Evolutionary conservation across 2,329 filamentous ascomycete species (phyloP), one percentile per base, ranked within the genome.

Genomic region (Cercospora janseana): DNA sequence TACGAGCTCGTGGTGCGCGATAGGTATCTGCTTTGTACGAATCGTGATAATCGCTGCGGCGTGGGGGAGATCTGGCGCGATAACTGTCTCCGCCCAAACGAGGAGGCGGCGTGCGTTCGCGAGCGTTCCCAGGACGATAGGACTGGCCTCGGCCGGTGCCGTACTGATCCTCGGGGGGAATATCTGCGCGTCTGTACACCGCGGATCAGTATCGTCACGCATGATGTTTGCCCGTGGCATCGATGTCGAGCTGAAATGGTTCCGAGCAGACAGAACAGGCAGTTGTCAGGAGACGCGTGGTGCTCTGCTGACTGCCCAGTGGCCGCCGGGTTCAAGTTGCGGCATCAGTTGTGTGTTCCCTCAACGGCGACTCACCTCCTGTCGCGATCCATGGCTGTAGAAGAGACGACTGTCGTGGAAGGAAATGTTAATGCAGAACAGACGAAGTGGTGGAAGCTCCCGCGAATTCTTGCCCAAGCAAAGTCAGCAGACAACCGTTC

Each of bases 61-160:
- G 68, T 15, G 73, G 70, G 31, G 78, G 79, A 23, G 79, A 79
- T 56, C 75, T 70, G 46, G 63, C 72, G 65, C 75, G 70, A 59
- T 75, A 69, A 57, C 52, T 61, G 48, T 68, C 67, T 34, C 37
- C 47, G 32, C 58, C 45, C 8, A 54, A 45, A 31, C 59, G 58
- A 32, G 58, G 56, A 20, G 62, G 58, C 20, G 65, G 65, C 7
- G 61, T 59, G 37, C 62, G 65, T 48, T 63, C 63, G 45, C 64
- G 62, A 24, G 54, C 59, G 31, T 60, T 63, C 35, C 62, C 61
- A 32, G 68, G 68, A n/a, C 68, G 65, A 52, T 70, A 70, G n/a
- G 65, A 67, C 46, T 70, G 65, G 6, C 68, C 68, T 38, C 65
- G 56, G 18, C 66, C 64, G 21, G 52, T 60, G 43, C 63, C 59